Base-by-base conservation (phyloP, 2,329 filamentous ascomycete genomes). In the Colletotrichum camelliae region DNA sequence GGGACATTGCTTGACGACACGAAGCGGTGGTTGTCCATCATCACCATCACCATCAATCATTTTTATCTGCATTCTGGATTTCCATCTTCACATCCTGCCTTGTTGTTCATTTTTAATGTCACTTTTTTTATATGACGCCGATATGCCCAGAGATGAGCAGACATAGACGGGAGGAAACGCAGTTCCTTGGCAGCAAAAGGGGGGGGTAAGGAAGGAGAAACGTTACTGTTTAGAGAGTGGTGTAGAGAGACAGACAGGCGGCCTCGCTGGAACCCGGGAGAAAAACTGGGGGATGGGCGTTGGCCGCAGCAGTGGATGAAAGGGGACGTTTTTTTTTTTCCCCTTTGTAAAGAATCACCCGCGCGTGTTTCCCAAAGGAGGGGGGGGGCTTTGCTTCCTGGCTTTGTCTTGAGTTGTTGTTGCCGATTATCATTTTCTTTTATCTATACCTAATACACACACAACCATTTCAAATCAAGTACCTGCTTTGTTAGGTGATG, bases 271-370 rank as follows among this genome's bases (percentile, higher is more conserved):
- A 75, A 62, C 72, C 72, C 15, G 72, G 72, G 68, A 60, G 72
- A 72, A 75, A 75, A 37, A 75, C 72, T 18, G 69, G 72, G 72
- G 68, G 62, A 61, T 55, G 60, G 68, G 72, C 24, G 57, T 64
- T 29, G 57, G 29, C 24, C n/a, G 60, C 60, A 15, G 27, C 55
- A 37, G 73, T 52, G 69, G 73, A 75, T 75, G 57, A 68, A 61
- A 65, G 70, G 72, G 64, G 72, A 48, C 33, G 43, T 43, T 43
- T n/a, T 43, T 18, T 39, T 43, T 43, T 75, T 48, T 27, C 24
- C 29, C 70, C 65, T 75, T 75, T 75, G 73, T 74, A 43, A 43
- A 13, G 43, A 27, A 64, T 27, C 60, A 37, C 31, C 29, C 12
- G 60, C 37, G 13, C 39, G 9, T 43, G 39, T 43, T 43, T 43